Percentiles rank a stretch among this genome's conserved stretches.
Evolutionary conservation across 805 yeast genomes (phyloP).

Genomic region (Pichia exigua): DNA sequence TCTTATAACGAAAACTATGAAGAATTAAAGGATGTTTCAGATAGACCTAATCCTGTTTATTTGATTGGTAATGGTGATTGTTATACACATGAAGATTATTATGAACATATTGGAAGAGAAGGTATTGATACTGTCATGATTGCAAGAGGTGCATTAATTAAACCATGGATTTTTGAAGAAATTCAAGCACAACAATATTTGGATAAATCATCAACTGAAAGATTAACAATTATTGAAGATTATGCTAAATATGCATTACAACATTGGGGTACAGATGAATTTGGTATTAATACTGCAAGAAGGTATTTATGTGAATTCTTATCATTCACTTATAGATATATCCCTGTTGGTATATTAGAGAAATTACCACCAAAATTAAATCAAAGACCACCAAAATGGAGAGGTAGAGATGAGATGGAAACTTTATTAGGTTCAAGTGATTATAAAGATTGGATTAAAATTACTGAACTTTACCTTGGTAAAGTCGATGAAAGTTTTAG

Average conservation of each 20-base stretch:
- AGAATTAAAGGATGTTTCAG: slow-evolving; percentile 54
- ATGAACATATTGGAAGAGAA: slow-evolving; percentile 52
- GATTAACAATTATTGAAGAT: slow-evolving; percentile 64
- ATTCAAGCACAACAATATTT: slow-evolving; percentile 80
- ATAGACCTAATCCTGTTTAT: slow-evolving; percentile 53
- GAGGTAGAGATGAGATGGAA: slow-evolving; percentile 87
- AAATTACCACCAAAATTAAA: slow-evolving; percentile 81
- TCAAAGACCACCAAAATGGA: slow-evolving; percentile 91
- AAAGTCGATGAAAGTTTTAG: slow-evolving; percentile 67
- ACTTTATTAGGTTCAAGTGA: slow-evolving; percentile 80
- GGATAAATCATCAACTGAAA: slow-evolving; percentile 85
- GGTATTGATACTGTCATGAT: slow-evolving; percentile 93
- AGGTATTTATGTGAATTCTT: slow-evolving; percentile 90
- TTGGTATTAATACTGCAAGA: slow-evolving; percentile 82
- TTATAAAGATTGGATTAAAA: slow-evolving; percentile 91
- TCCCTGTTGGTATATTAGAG: slow-evolving; percentile 90
- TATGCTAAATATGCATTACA: slow-evolving; percentile 79
- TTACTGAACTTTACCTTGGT: slow-evolving; percentile 92
- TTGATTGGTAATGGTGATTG: slow-evolving; percentile 95
- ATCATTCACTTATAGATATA: slow-evolving; percentile 88
- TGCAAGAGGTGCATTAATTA: slow-evolving; percentile 94
- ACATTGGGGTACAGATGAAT: slow-evolving; percentile 98
- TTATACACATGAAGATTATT: slow-evolving; percentile 83
- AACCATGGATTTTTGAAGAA: slow-evolving; percentile 99
- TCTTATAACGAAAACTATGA: slow-evolving; percentile 45